phyloP scores from a whole-genome alignment of 2,329 filamentous ascomycete genomes.

The Emmonsia crescens region DNA sequence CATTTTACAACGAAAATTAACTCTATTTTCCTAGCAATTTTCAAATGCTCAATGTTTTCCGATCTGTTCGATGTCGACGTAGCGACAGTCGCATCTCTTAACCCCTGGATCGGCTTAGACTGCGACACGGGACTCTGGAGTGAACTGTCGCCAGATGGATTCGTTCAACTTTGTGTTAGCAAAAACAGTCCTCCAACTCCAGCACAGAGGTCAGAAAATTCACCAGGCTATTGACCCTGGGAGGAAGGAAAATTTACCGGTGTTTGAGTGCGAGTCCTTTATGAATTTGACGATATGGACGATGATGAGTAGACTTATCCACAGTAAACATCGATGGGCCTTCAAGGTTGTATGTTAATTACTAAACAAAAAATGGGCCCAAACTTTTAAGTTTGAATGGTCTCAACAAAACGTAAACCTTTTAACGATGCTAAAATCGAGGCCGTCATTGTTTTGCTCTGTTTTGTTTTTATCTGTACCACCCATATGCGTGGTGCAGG shows the following conservation, averaged over 20 bases:
- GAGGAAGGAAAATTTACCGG: background rate
- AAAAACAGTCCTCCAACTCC: background rate
- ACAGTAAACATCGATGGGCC: background rate
- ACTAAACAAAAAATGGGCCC: too few relatives aligned
- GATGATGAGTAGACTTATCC: background rate
- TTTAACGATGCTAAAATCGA: too few relatives aligned
- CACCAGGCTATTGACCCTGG: background rate
- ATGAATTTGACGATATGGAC: background rate
- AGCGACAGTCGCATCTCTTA: background rate
- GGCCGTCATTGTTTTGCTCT: too few relatives aligned
- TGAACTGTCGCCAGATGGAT: background rate
- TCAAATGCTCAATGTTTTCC: background rate
- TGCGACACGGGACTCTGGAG: background rate
- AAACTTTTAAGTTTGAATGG: background rate
- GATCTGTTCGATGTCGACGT: background rate
- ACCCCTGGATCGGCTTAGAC: background rate
- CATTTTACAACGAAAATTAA: background rate
- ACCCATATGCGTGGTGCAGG: too few relatives aligned
- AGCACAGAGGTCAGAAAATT: background rate
- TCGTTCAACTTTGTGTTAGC: background rate
- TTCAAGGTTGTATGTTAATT: too few relatives aligned
- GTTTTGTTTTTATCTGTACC: too few relatives aligned
- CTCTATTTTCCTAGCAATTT: background rate
- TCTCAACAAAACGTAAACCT: too few relatives aligned
- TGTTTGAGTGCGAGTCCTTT: background rate